Conservation (phyloP, 768 basidiomycete genomes). For the Auriscalpium orientale region DNA sequence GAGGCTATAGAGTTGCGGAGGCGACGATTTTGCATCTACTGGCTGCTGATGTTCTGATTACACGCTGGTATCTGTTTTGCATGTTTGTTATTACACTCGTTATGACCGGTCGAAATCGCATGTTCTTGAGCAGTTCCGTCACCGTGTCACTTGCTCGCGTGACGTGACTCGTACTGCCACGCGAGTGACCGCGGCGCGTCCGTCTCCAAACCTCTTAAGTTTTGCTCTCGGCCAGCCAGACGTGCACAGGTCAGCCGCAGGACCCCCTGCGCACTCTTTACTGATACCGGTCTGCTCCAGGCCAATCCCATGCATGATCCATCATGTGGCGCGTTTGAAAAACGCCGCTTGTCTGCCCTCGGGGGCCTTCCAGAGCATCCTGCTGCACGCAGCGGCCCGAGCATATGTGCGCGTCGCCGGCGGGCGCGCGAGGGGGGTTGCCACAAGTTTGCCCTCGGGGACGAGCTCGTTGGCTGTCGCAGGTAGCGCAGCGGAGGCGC, state of each 20-base stretch:
- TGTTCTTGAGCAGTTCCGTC: background rate
- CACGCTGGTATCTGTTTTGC: background rate
- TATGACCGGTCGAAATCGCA: background rate
- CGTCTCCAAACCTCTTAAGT: background rate
- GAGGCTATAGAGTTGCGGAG: background rate
- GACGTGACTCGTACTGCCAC: background rate
- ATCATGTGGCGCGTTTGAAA: slow-evolving; percentile 28
- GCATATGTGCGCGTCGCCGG: slow-evolving; percentile 33
- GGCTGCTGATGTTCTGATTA: background rate
- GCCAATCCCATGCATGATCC: slow-evolving; percentile 31
- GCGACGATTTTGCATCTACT: background rate
- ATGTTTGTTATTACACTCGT: background rate
- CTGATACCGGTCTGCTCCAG: background rate
- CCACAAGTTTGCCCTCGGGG: no score
- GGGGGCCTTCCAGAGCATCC: slow-evolving; percentile 29
- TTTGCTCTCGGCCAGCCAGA: background rate
- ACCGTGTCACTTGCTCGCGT: background rate
- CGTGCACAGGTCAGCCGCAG: background rate
- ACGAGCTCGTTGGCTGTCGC: no score
- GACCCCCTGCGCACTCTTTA: background rate
- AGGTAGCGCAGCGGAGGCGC: no score
- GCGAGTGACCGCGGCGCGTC: background rate
- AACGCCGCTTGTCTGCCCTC: slow-evolving; percentile 6
- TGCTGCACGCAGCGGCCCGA: slow-evolving; percentile 42
- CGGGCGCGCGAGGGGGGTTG: no score